Base-by-base conservation (phyloP, 2,329 filamentous ascomycete species). In the Elsinoe necatrix region DNA sequence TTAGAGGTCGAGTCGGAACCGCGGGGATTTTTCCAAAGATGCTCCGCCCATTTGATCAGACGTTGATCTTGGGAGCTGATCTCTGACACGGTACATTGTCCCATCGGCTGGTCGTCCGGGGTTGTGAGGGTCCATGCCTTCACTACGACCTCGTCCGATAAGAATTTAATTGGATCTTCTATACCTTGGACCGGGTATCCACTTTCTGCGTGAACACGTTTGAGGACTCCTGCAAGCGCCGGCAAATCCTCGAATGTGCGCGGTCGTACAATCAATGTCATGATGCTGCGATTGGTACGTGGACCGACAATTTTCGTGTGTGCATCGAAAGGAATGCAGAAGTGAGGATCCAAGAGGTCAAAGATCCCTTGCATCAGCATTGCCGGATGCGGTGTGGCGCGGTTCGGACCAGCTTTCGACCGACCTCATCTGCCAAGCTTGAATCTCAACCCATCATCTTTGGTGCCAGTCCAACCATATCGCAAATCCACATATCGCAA, bases 181-280 rank as follows among this genome's bases (percentile, higher is more conserved):
- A 62, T 57, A 31, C 64, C 65, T 52, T 65, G 56, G 12, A 67
- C 63, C 4, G 65, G 65, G 56, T 67, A 67, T 43, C 62, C 56
- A 54, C 61, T 61, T 14, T 41, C 31, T 1, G 25, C 57, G 57
- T 66, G 60, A 29, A 67, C 64, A 12, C 39, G 39, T 23, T 54
- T 29, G 29, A 67, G 59, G 6, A 66, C 43, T 8, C 55, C 57
- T 21, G 62, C 59, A 52, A 63, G 65, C 7, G 39, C 54, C 3
- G 58, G 48, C 12, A 67, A 56, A 55, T 67, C 65, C 4, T 39
- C 39, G 4, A 58, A 47, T 20, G 51, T 35, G 20, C 64, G 61
- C n/a, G 18, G 51, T 34, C 63, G 56, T n/a, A 64, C 43, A 18
- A 34, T n/a, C 31, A 52, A 23, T 14, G 25, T 21, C 27, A 29